These are phyloP conservation scores for Crucibulum laeve DNA, from an alignment of 768 basidiomycete species.

Conservation along the genomic window DNA sequence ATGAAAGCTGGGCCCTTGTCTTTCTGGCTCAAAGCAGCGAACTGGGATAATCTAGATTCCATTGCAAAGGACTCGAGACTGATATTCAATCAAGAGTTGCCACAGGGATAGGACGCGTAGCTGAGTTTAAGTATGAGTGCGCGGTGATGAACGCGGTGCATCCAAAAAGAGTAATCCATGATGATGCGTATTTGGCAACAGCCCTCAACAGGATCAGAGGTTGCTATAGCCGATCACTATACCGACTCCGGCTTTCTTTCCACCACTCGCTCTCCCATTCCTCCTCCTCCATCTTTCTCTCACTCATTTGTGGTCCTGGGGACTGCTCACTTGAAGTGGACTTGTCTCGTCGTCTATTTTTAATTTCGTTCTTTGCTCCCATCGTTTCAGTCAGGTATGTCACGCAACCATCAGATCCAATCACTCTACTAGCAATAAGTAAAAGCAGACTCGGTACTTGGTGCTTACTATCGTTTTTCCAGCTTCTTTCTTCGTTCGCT, in stretches of 20 bases:
- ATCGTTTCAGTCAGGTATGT: background rate
- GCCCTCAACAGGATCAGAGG: background rate
- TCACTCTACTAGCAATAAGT: conserved; percentile 6
- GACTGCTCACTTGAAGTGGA: background rate
- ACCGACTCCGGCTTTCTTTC: background rate
- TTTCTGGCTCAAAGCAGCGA: conserved; percentile 67
- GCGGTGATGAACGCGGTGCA: too few relatives aligned
- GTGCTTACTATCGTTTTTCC: conserved; percentile 3
- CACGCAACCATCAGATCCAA: conserved; percentile 1
- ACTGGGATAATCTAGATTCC: conserved; percentile 64
- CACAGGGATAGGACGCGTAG: too few relatives aligned
- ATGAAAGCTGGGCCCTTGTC: conserved; percentile 80
- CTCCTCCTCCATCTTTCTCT: conserved; percentile 6
- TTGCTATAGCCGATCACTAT: too few relatives aligned
- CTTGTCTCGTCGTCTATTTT: background rate
- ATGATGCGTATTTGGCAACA: too few relatives aligned
- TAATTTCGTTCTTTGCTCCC: background rate
- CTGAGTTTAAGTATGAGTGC: too few relatives aligned
- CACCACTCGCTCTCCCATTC: background rate
- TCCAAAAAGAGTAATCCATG: too few relatives aligned
- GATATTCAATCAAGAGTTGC: too few relatives aligned
- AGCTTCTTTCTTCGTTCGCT: too few relatives aligned
- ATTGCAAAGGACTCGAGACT: too few relatives aligned
- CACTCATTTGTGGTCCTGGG: conserved; percentile 4
- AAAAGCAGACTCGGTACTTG: too few relatives aligned